Conservation (phyloP, 148 eudicot species). For the Cornus controversa region DNA sequence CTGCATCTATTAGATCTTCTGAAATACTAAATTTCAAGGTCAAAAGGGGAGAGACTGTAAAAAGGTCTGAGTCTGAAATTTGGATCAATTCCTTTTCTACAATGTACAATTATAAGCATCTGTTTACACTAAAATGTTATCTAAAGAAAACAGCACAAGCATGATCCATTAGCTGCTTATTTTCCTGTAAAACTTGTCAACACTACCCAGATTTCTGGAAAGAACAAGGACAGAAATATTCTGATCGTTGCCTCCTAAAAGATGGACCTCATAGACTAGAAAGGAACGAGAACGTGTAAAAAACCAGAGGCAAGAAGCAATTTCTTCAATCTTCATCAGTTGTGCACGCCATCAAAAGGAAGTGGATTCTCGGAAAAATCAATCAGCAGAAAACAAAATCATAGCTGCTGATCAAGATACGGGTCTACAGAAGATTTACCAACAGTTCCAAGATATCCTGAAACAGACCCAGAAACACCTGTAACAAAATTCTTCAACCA, state of each 20-base stretch:
- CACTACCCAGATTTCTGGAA: neutral
- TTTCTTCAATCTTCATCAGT: constrained; percentile 11
- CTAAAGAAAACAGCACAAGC: neutral
- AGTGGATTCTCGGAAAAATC: neutral
- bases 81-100: neutral
- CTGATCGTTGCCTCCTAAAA: neutral
- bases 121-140: neutral
- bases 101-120: neutral
- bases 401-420: constrained; percentile 65
- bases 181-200: neutral
- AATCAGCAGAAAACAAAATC: constrained; percentile 16
- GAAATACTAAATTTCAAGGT: no score
- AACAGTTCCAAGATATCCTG: constrained; percentile 50
- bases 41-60: no score
- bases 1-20: no score
- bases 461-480: constrained; percentile 41
- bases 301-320: neutral
- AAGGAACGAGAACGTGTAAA: neutral
- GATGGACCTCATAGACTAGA: neutral
- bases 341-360: neutral
- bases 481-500: constrained; percentile 54
- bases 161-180: neutral
- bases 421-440: constrained; percentile 45
- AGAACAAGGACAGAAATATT: neutral
- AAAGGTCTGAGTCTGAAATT: no score